These are phyloP conservation scores for Verticillium albo-atrum DNA, from an alignment of 2,329 filamentous ascomycete species.

Conservation along the genomic window DNA sequence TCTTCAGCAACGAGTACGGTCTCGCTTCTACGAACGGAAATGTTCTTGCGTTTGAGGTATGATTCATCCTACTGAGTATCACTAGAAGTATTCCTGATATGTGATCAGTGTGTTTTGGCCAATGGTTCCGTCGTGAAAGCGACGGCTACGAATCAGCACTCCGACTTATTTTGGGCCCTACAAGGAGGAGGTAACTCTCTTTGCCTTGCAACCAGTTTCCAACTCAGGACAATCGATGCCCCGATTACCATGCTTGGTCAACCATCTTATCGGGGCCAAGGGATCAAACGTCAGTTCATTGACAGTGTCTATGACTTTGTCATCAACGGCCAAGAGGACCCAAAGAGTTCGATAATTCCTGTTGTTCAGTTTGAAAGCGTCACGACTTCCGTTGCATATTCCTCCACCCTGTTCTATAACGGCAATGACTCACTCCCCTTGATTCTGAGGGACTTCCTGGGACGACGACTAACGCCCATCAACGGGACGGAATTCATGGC, in stretches of 20 bases:
- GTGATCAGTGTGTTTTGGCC: conserved; percentile 28
- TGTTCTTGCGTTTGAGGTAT: too few species aligned
- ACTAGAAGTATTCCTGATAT: too few species aligned
- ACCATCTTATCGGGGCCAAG: too few species aligned
- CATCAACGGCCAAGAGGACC: conserved; percentile 7
- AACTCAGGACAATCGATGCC: conserved; percentile 17
- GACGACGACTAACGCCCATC: too few species aligned
- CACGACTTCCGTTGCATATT: conserved; percentile 2
- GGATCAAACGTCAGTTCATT: too few species aligned
- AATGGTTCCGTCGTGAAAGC: conserved; percentile 41
- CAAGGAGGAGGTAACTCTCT: conserved; percentile 31
- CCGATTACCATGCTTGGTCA: too few species aligned
- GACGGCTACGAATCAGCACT: conserved; percentile 21
- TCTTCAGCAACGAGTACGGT: conserved; percentile 22
- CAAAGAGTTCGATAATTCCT: conserved; percentile 13
- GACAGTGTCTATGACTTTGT: conserved; percentile 15
- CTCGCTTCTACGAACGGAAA: conserved; percentile 24
- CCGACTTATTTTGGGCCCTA: conserved; percentile 28
- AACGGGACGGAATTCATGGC: too few species aligned
- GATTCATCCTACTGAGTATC: too few species aligned
- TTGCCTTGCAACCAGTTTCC: conserved; percentile 28
- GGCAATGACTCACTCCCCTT: too few species aligned
- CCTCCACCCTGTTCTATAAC: too few species aligned
- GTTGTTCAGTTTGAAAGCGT: too few species aligned
- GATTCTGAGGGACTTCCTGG: too few species aligned